phyloP scores from a whole-genome alignment of 176 grass and related monocot species.

The Oryza australiensis region DNA sequence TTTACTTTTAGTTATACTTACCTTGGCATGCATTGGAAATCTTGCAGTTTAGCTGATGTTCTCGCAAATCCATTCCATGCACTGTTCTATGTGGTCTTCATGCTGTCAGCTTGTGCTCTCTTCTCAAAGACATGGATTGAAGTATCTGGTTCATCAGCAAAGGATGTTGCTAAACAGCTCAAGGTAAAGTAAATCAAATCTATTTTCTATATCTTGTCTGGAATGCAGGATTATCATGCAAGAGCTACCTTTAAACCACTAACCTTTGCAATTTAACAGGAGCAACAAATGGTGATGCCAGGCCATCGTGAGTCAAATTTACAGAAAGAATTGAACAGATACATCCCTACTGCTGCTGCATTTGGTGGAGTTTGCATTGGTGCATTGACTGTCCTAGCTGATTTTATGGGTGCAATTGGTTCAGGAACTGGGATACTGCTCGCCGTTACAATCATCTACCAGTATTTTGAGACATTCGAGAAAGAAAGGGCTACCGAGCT shows the following conservation, averaged over 20 bases:
- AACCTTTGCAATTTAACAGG: conserved; percentile 42
- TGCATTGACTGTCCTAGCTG: conserved; percentile 85
- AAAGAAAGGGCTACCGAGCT: conserved; percentile 93
- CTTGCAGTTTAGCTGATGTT: conserved; percentile 56
- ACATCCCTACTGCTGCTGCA: conserved; percentile 92
- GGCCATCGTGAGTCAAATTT: conserved; percentile 93
- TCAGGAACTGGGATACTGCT: conserved; percentile 96
- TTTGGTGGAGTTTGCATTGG: conserved; percentile 96
- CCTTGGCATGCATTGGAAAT: neutral
- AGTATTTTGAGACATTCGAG: conserved; percentile 94
- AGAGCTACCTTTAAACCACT: neutral
- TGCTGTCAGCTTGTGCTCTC: conserved; percentile 58
- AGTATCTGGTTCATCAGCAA: conserved; percentile 90
- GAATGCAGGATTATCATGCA: neutral
- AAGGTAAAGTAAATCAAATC: conserved; percentile 50
- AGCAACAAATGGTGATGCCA: conserved; percentile 99
- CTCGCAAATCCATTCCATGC: conserved; percentile 87
- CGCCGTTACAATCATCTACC: conserved; percentile 92
- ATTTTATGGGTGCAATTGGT: conserved; percentile 97
- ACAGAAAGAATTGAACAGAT: conserved; percentile 91
- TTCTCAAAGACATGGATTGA: conserved; percentile 84
- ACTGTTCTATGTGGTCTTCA: conserved; percentile 60
- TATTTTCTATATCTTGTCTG: conserved; percentile 3
- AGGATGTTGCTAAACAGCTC: conserved; percentile 72
- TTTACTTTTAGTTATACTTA: neutral